Evolutionary conservation across 2,329 filamentous ascomycete genomes (phyloP), one percentile per base, ranked within the genome.

Genomic region (Diplocarpon mali): DNA sequence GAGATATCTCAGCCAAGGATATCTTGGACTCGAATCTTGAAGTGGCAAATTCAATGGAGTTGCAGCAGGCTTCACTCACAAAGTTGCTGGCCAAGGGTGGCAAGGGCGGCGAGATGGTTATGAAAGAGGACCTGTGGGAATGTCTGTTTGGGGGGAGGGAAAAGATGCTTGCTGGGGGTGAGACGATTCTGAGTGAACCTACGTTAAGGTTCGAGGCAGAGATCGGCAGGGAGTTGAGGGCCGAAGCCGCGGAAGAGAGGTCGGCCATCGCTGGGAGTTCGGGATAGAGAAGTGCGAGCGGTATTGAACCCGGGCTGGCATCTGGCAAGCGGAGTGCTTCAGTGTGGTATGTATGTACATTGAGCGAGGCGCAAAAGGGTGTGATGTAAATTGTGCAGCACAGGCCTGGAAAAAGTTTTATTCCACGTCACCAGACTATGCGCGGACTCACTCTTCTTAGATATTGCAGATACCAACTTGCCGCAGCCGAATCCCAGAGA

Each of bases 31-130:
- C 73, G 49, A 70, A 72, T 14, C 68, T 96, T 12, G 89, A 95
- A 50, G 80, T 75, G 12, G 89, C 89, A 1, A 94, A 96, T 59
- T 86, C 86, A 3, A 67, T 85, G 37, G 87, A 95, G 64, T 64
- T 95, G 54, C 78, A 94, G 64, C 74, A 83, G 49, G 83, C 82
- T 6, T 71, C 77, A 1, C 64, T 93, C 30, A 73, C 75, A 0
- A 80, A 76, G 53, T 63, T 95, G 45, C 76, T 95, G 65, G 76
- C 73, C 32, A 81, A 80, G 52, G 76, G 79, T 20, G 76, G 75
- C 44, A 72, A 75, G 2, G 81, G 81, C 0, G 90, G 90, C 0
- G 92, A 96, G 64, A 69, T 85, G 45, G 85, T 96, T 2, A 72
- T 77, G 36, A 75, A 83, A 51, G 74, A 78, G 11, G 90, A 95